Conservation (phyloP, 768 basidiomycete genomes). For the Cyclocybe cylindracea region DNA sequence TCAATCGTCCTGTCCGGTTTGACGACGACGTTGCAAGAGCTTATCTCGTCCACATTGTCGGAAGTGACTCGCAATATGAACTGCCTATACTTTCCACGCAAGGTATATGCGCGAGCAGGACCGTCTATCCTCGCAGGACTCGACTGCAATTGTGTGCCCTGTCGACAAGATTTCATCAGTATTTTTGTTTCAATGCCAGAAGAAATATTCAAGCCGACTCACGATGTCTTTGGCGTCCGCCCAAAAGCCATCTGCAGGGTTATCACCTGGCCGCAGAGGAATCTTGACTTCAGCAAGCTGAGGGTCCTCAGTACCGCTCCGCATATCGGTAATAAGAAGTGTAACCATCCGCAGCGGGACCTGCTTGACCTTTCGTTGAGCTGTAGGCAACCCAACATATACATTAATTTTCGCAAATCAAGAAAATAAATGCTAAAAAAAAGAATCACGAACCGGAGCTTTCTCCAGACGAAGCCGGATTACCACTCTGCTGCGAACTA, state of each 20-base stretch:
- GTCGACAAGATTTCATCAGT: background rate
- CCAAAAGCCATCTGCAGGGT: constrained; percentile 64
- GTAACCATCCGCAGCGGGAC: constrained; percentile 55
- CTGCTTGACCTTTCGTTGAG: constrained; percentile 12
- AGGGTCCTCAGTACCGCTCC: constrained; percentile 52
- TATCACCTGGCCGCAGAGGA: constrained; percentile 48
- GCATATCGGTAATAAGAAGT: constrained; percentile 63
- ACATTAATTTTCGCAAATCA: too few relatives aligned
- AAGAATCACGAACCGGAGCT: too few relatives aligned
- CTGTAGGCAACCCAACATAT: background rate
- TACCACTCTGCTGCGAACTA: too few relatives aligned
- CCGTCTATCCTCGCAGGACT: constrained; percentile 73
- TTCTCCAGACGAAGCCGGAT: too few relatives aligned
- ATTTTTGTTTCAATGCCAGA: too few relatives aligned
- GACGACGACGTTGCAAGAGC: constrained; percentile 59
- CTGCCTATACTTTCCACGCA: constrained; percentile 70
- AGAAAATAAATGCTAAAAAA: too few relatives aligned
- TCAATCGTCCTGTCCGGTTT: constrained; percentile 54
- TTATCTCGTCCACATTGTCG: constrained; percentile 50
- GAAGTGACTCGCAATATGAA: constrained; percentile 63
- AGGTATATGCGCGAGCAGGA: constrained; percentile 66
- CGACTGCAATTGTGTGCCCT: constrained; percentile 56
- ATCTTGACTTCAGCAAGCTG: constrained; percentile 69
- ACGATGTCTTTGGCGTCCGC: constrained; percentile 68
- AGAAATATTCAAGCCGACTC: constrained; percentile 13